Evolutionary conservation across 2,329 filamentous ascomycete species (phyloP), one percentile per base, ranked within the genome.

Genomic region (Talaromyces islandicus): DNA sequence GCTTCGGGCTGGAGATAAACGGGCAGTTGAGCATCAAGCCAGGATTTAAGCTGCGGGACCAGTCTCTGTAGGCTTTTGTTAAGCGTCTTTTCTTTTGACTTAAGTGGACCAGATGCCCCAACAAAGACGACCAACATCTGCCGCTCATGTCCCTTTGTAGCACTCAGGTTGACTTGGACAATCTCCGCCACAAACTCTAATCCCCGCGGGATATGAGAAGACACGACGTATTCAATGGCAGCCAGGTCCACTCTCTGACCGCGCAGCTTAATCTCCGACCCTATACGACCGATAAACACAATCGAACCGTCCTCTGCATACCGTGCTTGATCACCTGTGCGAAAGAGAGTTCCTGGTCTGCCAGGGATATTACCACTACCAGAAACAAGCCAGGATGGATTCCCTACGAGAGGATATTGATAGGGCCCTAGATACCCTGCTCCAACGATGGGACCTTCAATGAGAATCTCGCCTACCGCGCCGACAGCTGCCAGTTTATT

Each of bases 191-290:
- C 9, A 19, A 52, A 51, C 12, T 38, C 53, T 7, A 35, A 24
- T 1, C 38, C 11, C 7, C 32, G 29, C 17, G 17, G 30, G n/a
- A 56, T n/a, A 30, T 35, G 41, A 11, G 67, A 67, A 12, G 11
- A 21, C 9, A 30, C 35, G 9, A 21, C 14, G 14, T 38, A 12
- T 65, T 71, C 79, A 57, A 75, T 76, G 66, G 75, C 78, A 43
- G 68, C 75, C 57, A 84, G 75, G 71, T 84, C 87, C 52, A 85
- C 80, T 54, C 85, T 74, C 63, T 81, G 85, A 30, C 87, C 88
- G 2, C 77, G 75, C 14, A 87, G 70, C 71, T 88, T 88, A 59
- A 85, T 80, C 67, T 84, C 84, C 35, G 80, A 79, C 54, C 73
- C 72, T 52, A 68, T 69, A 11, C 72, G 65, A 6, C 71, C 70